Evolutionary conservation across 192 early-diverging fungal species (phyloP).

Genomic region (Backusella sp.): DNA sequence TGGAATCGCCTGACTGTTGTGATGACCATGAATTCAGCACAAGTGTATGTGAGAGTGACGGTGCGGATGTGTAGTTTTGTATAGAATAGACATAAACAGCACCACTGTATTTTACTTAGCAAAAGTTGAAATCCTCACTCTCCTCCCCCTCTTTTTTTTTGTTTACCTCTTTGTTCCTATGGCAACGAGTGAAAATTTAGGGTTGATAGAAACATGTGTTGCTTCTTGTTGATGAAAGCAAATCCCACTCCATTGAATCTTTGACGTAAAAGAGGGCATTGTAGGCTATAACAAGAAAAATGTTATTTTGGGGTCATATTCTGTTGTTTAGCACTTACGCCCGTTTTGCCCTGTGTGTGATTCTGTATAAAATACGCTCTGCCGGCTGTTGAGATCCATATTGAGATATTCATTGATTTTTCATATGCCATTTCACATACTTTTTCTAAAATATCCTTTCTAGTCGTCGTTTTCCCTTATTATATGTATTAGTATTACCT

Average conservation of each 20-base stretch:
- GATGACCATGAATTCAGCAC: constrained; percentile 11
- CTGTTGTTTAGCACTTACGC: constrained; percentile 9
- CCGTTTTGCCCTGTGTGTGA: constrained; percentile 32
- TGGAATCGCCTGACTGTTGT: not conserved
- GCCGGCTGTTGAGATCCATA: constrained; percentile 60
- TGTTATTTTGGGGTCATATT: not conserved
- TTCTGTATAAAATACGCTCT: constrained; percentile 62
- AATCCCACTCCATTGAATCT: constrained; percentile 45
- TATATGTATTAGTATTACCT: constrained; percentile 4
- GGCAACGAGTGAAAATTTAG: constrained; percentile 66
- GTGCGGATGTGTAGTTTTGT: constrained; percentile 43
- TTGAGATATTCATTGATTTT: constrained; percentile 46
- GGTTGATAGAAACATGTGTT: constrained; percentile 66
- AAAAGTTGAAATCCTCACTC: no score
- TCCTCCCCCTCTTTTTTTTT: no score
- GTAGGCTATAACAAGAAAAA: not conserved
- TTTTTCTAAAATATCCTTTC: constrained; percentile 12
- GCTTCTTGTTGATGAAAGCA: constrained; percentile 52
- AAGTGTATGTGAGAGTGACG: constrained; percentile 53
- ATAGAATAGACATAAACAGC: constrained; percentile 50
- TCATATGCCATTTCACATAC: constrained; percentile 26
- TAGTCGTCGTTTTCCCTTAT: not conserved
- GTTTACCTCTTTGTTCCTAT: constrained; percentile 60
- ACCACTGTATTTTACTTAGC: constrained; percentile 38
- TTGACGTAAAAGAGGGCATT: constrained; percentile 20